Percentiles rank a stretch among this genome's conserved stretches.
phyloP scores from a whole-genome alignment of 345 rosid species.

The Euphorbia tirucalli region DNA sequence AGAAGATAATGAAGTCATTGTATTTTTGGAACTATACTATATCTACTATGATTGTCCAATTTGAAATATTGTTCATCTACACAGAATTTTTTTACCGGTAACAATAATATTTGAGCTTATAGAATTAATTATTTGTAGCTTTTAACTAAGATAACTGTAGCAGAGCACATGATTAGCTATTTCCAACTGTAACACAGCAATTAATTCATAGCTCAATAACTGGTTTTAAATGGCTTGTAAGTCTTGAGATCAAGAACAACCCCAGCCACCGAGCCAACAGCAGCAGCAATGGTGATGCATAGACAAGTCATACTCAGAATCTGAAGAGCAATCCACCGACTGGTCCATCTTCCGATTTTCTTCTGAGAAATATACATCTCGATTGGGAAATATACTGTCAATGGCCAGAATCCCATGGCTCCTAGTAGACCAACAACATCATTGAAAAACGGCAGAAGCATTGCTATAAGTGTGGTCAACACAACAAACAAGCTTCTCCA shows the following conservation, averaged over 20 bases:
- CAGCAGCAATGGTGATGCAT: slow-evolving; percentile 38
- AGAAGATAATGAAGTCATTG: neutral
- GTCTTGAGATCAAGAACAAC: slow-evolving; percentile 53
- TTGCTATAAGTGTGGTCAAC: slow-evolving; percentile 43
- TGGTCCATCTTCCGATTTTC: slow-evolving; percentile 37
- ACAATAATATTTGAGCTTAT: neutral
- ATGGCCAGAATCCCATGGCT: slow-evolving; percentile 59
- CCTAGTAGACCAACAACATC: slow-evolving; percentile 53
- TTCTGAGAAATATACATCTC: slow-evolving; percentile 50
- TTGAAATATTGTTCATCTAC: neutral
- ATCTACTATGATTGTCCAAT: neutral
- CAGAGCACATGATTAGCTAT: neutral
- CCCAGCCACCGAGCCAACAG: slow-evolving; percentile 52
- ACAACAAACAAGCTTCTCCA: slow-evolving; percentile 54
- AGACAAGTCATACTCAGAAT: slow-evolving; percentile 41
- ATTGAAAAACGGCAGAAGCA: slow-evolving; percentile 60
- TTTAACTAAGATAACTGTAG: neutral
- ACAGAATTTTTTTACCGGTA: no score
- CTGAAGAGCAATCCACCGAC: slow-evolving; percentile 43
- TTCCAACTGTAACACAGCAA: neutral
- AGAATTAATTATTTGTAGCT: neutral
- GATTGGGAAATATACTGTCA: no score
- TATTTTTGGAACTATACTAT: neutral
- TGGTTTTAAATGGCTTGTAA: slow-evolving; percentile 49
- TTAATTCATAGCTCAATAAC: slow-evolving; percentile 29